A percentile compares a stretch with the other conserved stretches of the same genome.
phyloP scores from a whole-genome alignment of 495 filamentous ascomycete species.

The Xanthoparmelia taractica region DNA sequence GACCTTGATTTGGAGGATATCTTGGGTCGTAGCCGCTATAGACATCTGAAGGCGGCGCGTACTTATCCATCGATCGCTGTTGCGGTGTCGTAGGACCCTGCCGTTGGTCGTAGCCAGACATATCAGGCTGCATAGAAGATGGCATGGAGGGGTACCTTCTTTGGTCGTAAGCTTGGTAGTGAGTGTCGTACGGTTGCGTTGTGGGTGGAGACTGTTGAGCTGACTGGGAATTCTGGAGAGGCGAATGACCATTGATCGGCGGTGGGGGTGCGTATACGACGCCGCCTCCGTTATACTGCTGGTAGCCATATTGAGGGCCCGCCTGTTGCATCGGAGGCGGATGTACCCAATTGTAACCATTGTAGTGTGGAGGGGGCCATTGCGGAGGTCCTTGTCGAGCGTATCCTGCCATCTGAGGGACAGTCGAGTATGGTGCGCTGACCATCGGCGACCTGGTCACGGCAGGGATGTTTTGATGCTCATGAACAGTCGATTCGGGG shows the following conservation, averaged over 20 bases:
- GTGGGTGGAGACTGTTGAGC: conserved; percentile 12
- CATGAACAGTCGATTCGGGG: conserved; percentile 91
- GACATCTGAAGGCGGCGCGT: conserved; percentile 14
- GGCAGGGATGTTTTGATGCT: conserved; percentile 60
- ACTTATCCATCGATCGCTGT: conserved; percentile 14
- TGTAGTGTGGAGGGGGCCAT: conserved; percentile 38
- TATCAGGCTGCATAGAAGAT: conserved; percentile 11
- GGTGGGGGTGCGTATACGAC: conserved; percentile 14
- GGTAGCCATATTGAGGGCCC: conserved; percentile 22
- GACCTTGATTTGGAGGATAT: conserved; percentile 10
- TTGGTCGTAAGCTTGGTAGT: conserved; percentile 17
- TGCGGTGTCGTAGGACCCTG: conserved; percentile 11
- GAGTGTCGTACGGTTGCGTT: conserved; percentile 18
- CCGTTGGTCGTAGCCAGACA: conserved; percentile 12
- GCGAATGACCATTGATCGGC: conserved; percentile 24
- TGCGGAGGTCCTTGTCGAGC: conserved; percentile 40
- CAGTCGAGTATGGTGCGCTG: conserved; percentile 45
- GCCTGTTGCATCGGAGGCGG: conserved; percentile 15
- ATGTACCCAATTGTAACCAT: conserved; percentile 52
- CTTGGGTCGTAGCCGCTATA: conserved; percentile 16
- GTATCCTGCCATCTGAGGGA: conserved; percentile 46
- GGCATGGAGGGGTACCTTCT: conserved; percentile 15
- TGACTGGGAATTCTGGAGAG: conserved; percentile 22
- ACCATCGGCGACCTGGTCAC: conserved; percentile 58
- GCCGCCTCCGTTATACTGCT: conserved; percentile 16